Evolutionary conservation across 768 basidiomycete genomes (phyloP), one percentile per base, ranked within the genome.

Genomic region (Gloeophyllum trabeum): DNA sequence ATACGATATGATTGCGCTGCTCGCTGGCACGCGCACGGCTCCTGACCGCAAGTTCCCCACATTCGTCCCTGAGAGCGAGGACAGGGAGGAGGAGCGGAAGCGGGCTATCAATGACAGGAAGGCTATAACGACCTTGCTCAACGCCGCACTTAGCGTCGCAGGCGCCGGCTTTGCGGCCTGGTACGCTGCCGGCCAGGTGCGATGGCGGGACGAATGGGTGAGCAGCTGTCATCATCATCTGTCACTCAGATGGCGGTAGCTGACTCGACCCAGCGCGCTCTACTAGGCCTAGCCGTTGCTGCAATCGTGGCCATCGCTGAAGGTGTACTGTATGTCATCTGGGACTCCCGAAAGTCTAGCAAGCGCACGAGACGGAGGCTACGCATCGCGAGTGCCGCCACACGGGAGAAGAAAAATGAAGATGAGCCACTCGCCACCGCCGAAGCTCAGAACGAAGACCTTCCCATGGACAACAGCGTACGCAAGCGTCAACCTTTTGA

Each of bases 151-250:
- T 39, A 88, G 83, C 51, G 64, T 89, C 32, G 58, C 64, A 25
- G 77, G 78, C 4, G 73, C 79, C 0, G 84, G 79, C 3, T 65
- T 73, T 39, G 82, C 81, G 4, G 67, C 73, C 14, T 88, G 77
- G 78, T 85, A 77, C 75, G 84, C 76, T 19, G 75, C 82, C 30
- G 73, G 73, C 38, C 65, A 62, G 49, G 66, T 74, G 5, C 69
- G 73, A 1, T 79, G 82, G 81, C 71, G 59, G 43, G 62, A 77
- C 45, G 87, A 89, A 69, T 86, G 81, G 80, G 87, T 86, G 53
- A 43, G 83, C 61, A 4, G 10, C 37, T 41, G 42, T 19, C 25
- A 19, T 25, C n/a, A 22, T 30, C 10, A 20, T 43, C 36, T 43
- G 35, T 39, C 4, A 35, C 23, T 19, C 14, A 26, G 6, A 16